Conservation (phyloP, 345 rosid genomes). For the Microthlaspi erraticum region DNA sequence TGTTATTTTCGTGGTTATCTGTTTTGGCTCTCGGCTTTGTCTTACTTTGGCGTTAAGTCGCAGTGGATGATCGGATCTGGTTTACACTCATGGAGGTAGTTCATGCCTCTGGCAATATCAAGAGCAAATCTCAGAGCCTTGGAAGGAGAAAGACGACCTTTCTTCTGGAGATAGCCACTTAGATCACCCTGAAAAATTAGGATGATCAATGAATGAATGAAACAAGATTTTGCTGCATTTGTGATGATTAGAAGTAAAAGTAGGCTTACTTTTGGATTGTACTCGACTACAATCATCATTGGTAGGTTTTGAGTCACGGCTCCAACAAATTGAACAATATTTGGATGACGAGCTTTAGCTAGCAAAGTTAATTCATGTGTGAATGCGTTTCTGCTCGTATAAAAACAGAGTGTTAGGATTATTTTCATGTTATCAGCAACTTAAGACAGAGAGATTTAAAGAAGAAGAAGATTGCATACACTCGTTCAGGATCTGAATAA, state of each 20-base stretch:
- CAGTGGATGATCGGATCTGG: slow-evolving; percentile 92
- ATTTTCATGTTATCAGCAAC: neutral
- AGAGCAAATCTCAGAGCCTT: slow-evolving; percentile 45
- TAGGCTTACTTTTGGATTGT: slow-evolving; percentile 66
- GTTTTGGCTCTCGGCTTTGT: slow-evolving; percentile 39
- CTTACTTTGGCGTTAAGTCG: slow-evolving; percentile 94
- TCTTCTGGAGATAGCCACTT: slow-evolving; percentile 76
- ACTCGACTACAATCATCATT: slow-evolving; percentile 94
- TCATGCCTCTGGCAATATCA: slow-evolving; percentile 75
- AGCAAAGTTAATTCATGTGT: slow-evolving; percentile 78
- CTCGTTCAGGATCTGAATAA: slow-evolving; percentile 67
- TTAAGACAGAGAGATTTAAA: neutral
- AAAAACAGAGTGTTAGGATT: slow-evolving; percentile 32
- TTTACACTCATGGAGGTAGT: slow-evolving; percentile 75
- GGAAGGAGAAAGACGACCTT: slow-evolving; percentile 58
- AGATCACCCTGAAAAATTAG: slow-evolving; percentile 76
- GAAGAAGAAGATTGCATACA: slow-evolving; percentile 52
- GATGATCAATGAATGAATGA: neutral
- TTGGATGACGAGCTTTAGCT: slow-evolving; percentile 95
- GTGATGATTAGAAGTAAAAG: neutral
- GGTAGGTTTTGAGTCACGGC: slow-evolving; percentile 97
- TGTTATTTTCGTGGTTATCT: slow-evolving; percentile 2
- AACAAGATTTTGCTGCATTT: neutral
- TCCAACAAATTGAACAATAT: slow-evolving; percentile 97
- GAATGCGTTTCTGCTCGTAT: slow-evolving; percentile 72